Percentiles rank a stretch among this genome's conserved stretches.
These are phyloP conservation scores for Claviceps purpurea DNA, from an alignment of 2,329 filamentous ascomycete species.

Conservation along the genomic window DNA sequence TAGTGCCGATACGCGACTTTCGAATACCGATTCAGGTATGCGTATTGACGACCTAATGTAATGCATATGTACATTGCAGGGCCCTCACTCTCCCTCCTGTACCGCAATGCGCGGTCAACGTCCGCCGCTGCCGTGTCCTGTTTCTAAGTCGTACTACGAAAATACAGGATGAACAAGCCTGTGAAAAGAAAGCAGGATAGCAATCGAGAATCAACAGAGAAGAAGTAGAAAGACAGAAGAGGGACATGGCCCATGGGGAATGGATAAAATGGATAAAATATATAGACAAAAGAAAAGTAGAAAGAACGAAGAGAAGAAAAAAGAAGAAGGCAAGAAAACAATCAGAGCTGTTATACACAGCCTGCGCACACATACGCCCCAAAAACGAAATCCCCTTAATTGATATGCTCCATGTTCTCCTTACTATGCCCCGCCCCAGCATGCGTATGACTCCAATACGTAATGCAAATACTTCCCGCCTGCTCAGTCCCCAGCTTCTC, in stretches of 20 bases:
- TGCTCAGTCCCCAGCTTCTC: slow-evolving; percentile 7
- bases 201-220: not conserved
- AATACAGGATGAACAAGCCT: not conserved
- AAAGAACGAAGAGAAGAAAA: not conserved
- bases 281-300: not conserved
- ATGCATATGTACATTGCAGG: too few species aligned
- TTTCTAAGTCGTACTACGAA: not conserved
- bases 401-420: not conserved
- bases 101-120: too few species aligned
- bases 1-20: too few species aligned
- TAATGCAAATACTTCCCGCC: slow-evolving; percentile 13
- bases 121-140: not conserved
- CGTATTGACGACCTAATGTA: too few species aligned
- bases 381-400: not conserved
- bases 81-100: too few species aligned
- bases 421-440: not conserved
- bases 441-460: slow-evolving; percentile 17
- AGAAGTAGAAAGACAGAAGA: not conserved
- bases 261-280: too few species aligned
- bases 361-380: too few species aligned
- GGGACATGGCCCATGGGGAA: too few species aligned
- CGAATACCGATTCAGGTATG: too few species aligned
- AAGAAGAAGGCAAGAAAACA: not conserved
- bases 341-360: not conserved
- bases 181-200: too few species aligned